These are phyloP conservation scores for Penicillium salamii DNA, from an alignment of 495 filamentous ascomycete species.

Conservation along the genomic window DNA sequence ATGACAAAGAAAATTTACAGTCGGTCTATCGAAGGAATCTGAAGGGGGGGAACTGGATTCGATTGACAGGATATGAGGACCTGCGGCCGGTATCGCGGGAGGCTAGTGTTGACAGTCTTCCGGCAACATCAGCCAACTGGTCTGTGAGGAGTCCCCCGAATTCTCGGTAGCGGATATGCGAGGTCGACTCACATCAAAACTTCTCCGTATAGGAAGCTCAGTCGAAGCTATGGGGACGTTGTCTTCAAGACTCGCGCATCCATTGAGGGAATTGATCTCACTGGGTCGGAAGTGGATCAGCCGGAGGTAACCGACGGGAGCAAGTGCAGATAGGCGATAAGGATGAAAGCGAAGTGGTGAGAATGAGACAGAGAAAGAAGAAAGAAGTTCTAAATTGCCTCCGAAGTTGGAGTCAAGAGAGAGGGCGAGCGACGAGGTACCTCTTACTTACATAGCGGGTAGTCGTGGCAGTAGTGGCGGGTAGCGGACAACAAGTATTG, in stretches of 20 bases:
- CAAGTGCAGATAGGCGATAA: slow-evolving; percentile 27
- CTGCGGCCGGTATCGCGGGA: slow-evolving; percentile 21
- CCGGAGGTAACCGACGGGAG: slow-evolving; percentile 40
- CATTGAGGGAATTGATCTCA: slow-evolving; percentile 12
- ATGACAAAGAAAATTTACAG: slow-evolving; percentile 17
- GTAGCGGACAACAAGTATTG: slow-evolving; percentile 4
- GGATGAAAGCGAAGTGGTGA: slow-evolving; percentile 3
- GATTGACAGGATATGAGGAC: slow-evolving; percentile 20
- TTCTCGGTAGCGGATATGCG: too few species aligned
- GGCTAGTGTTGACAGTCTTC: slow-evolving; percentile 15
- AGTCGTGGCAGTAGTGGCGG: slow-evolving; percentile 20
- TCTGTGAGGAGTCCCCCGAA: too few species aligned
- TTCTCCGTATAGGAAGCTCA: too few species aligned
- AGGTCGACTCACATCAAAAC: slow-evolving; percentile 9
- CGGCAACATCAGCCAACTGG: slow-evolving; percentile 9
- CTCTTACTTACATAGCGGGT: slow-evolving; percentile 17
- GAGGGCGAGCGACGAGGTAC: slow-evolving; percentile 12
- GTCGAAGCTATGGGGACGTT: background rate
- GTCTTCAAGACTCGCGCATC: slow-evolving; percentile 1
- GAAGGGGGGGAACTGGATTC: background rate
- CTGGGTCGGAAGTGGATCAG: slow-evolving; percentile 19
- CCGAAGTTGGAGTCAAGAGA: slow-evolving; percentile 9
- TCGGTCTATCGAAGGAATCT: slow-evolving; percentile 7
- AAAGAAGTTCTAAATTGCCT: slow-evolving; percentile 18
- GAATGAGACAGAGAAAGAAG: slow-evolving; percentile 5